A percentile compares a stretch with the other conserved stretches of the same genome.
Conservation (phyloP, 345 rosid species). For the Geranium brycei region DNA sequence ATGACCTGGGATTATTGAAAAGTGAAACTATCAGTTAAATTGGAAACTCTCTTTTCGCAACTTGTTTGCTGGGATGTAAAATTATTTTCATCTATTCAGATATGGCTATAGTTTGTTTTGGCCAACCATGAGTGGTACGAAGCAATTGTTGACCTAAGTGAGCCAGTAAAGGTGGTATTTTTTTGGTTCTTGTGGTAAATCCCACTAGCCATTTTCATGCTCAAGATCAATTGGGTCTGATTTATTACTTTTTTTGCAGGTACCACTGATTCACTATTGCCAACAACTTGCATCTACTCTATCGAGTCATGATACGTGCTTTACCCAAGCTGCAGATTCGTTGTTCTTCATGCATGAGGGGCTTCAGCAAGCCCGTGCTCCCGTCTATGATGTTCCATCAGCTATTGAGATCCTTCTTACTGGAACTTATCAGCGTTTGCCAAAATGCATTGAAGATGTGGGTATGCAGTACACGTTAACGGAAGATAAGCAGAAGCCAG, state of each 20-base stretch:
- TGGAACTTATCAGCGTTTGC: constrained; percentile 78
- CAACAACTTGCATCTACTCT: constrained; percentile 77
- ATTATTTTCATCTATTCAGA: background rate
- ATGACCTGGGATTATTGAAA: background rate
- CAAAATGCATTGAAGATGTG: constrained; percentile 84
- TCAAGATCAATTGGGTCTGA: background rate
- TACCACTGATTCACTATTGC: constrained; percentile 74
- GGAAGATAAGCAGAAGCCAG: constrained; percentile 74
- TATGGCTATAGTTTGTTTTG: background rate
- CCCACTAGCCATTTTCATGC: background rate
- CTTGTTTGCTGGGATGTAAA: too few species aligned
- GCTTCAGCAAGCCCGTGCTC: constrained; percentile 94
- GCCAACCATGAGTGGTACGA: too few species aligned
- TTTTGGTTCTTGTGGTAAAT: background rate
- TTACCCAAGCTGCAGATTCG: constrained; percentile 87
- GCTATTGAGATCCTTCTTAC: constrained; percentile 76
- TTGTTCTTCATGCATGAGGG: constrained; percentile 98
- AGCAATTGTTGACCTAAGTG: background rate
- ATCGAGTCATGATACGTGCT: constrained; percentile 79
- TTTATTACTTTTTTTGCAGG: constrained; percentile 30
- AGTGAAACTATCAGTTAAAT: background rate
- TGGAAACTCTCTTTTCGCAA: too few species aligned
- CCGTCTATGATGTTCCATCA: constrained; percentile 93
- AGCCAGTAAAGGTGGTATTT: background rate
- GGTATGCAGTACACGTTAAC: constrained; percentile 63